Evolutionary conservation across 73 alveolate species (phyloP), one percentile per base, ranked within the genome.

Genomic region (Paramecium sexaurelia): DNA sequence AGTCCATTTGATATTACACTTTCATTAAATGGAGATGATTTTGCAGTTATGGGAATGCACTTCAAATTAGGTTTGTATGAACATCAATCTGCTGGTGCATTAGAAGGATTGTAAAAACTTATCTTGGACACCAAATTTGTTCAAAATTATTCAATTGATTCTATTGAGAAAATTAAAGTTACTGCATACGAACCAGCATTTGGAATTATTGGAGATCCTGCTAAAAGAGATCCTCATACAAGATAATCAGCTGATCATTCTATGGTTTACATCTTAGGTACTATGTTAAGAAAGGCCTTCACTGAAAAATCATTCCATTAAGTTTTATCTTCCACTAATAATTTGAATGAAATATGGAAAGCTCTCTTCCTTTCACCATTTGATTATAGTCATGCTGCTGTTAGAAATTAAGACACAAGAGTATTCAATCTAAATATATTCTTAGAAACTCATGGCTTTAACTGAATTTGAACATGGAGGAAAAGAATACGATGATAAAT

Each of bases 1-100:
- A 85, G 97, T 40, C 99, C 99, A 13, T 96, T 96, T 86, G 96
- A 96, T 82, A 68, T 96, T 26, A 94, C 73, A 6, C 86, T 96
- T 24, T 87, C 97, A 32, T 83, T 68, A 20, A 66, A 87, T 37
- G 99, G 98, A 19, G 85, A 91, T 68, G 97, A 95, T 27, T 95
- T 93, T 87, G 94, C 99, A 19, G 96, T 96, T 29, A 97, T 96
- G 99, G 98, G 97, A 57, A 97, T 97, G 99, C 99, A 97, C 94
- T 97, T 97, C 91, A 97, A 97, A 86, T 95, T 97, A 40, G 99
- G 99, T 55, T 92, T 96, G 45, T 96, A 97, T 92, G 99, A 97
- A 91, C 99, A 97, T 94, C 95, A 97, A 84, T 96, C 99, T 15
- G 99, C 99, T 20, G 99, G 99, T 27, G 99, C 99, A 13, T 94